A percentile compares a stretch with the other conserved stretches of the same genome.
These are phyloP conservation scores for Daldinia vernicosa DNA, from an alignment of 495 filamentous ascomycete genomes.

Conservation along the genomic window DNA sequence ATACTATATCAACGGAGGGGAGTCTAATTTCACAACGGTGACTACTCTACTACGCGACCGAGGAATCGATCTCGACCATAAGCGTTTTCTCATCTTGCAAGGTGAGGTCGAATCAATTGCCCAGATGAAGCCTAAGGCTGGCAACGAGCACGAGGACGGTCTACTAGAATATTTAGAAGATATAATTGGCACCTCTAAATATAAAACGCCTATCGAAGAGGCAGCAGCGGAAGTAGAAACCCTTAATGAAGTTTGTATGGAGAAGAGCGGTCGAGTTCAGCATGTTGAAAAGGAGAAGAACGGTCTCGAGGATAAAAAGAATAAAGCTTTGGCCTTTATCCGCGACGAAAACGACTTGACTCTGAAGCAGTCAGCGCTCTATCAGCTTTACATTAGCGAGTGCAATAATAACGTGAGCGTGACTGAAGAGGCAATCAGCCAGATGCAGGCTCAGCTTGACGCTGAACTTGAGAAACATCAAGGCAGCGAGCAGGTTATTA, in stretches of 20 bases:
- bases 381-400: slow-evolving; percentile 88
- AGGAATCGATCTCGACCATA: slow-evolving; percentile 96
- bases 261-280: slow-evolving; percentile 93
- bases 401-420: slow-evolving; percentile 88
- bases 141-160: slow-evolving; percentile 93
- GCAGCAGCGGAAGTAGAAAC: slow-evolving; percentile 86
- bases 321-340: slow-evolving; percentile 89
- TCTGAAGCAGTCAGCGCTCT: slow-evolving; percentile 86
- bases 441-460: slow-evolving; percentile 89
- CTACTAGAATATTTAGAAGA: slow-evolving; percentile 97
- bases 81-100: slow-evolving; percentile 96
- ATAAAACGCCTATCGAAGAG: slow-evolving; percentile 96
- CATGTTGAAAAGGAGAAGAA: slow-evolving; percentile 98
- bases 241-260: slow-evolving; percentile 91
- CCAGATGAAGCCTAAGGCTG: slow-evolving; percentile 98
- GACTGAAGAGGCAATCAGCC: slow-evolving; percentile 85
- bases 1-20: slow-evolving; percentile 91
- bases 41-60: slow-evolving; percentile 86
- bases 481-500: slow-evolving; percentile 91
- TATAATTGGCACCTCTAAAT: slow-evolving; percentile 97
- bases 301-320: slow-evolving; percentile 91
- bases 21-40: slow-evolving; percentile 89
- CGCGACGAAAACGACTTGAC: slow-evolving; percentile 92
- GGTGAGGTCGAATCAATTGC: slow-evolving; percentile 98
- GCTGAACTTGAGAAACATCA: slow-evolving; percentile 90